Conservation (phyloP, 805 yeast genomes). For the Saccharomycopsis fibuligera region DNA sequence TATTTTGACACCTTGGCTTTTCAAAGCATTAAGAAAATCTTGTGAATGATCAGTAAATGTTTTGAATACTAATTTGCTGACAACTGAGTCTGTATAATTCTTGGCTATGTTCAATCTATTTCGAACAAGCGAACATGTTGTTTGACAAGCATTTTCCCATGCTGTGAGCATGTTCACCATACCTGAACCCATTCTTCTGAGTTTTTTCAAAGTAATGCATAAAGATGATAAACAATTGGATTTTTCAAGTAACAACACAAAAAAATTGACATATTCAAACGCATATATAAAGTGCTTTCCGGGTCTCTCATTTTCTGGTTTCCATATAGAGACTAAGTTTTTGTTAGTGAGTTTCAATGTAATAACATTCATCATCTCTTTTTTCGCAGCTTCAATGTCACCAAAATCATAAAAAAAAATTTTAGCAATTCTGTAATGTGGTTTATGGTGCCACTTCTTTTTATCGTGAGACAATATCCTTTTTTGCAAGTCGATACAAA, state of each 20-base stretch:
- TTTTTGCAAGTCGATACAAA: conserved; percentile 40
- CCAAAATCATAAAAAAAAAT: conserved; percentile 50
- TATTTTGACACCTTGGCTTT: conserved; percentile 29
- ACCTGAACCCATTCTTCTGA: conserved; percentile 72
- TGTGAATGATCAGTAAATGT: conserved; percentile 38
- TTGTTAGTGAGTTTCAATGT: conserved; percentile 62
- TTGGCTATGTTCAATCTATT: conserved; percentile 36
- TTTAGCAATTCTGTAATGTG: conserved; percentile 63
- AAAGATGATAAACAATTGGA: conserved; percentile 54
- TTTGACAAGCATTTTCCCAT: conserved; percentile 58
- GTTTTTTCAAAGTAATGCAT: conserved; percentile 56
- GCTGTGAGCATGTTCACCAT: conserved; percentile 59
- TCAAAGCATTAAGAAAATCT: conserved; percentile 25
- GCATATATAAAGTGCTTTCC: conserved; percentile 88
- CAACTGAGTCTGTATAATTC: conserved; percentile 44
- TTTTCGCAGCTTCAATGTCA: conserved; percentile 48
- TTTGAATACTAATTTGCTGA: conserved; percentile 39
- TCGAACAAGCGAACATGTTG: conserved; percentile 47
- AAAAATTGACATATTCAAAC: conserved; percentile 59
- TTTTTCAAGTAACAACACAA: conserved; percentile 46
- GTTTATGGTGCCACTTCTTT: conserved; percentile 88
- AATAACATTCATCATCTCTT: conserved; percentile 56
- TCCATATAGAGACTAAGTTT: conserved; percentile 82
- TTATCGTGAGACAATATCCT: conserved; percentile 56
- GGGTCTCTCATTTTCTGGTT: conserved; percentile 84